These are phyloP conservation scores for Phytophthora lateralis DNA, from an alignment of 352 stramenopile species.

Conservation along the genomic window DNA sequence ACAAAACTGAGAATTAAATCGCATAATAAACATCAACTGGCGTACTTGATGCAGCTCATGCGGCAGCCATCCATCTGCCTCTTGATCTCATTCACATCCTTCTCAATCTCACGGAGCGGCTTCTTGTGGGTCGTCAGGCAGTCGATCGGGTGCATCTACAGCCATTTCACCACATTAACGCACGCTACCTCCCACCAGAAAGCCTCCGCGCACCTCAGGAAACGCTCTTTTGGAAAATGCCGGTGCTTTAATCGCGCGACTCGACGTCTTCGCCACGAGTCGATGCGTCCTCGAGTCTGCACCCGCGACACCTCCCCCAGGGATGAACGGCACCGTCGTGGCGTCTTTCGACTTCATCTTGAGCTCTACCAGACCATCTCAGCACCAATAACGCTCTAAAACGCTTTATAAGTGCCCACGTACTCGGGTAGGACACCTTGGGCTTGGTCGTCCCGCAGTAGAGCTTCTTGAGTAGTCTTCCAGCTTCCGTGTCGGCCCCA, in stretches of 20 bases:
- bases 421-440: constrained; percentile 77
- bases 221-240: constrained; percentile 31
- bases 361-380: constrained; percentile 41
- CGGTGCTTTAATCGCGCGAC: constrained; percentile 63
- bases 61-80: constrained; percentile 71
- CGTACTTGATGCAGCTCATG: constrained; percentile 55
- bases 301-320: constrained; percentile 46
- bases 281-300: constrained; percentile 56
- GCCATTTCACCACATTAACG: not conserved
- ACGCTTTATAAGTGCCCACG: constrained; percentile 4
- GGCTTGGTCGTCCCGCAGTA: constrained; percentile 74
- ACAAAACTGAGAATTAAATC: not conserved
- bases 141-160: constrained; percentile 71
- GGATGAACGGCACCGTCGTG: constrained; percentile 62
- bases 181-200: not conserved
- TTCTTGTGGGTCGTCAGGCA: constrained; percentile 53
- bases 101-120: constrained; percentile 75
- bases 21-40: not conserved
- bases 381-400: not conserved
- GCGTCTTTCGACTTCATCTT: constrained; percentile 52
- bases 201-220: constrained; percentile 37
- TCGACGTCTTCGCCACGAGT: constrained; percentile 56
- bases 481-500: constrained; percentile 75
- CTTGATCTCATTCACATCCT: constrained; percentile 77
- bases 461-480: constrained; percentile 73